A percentile compares a stretch with the other conserved stretches of the same genome.
Evolutionary conservation across 139 green algal genomes (phyloP).

Genomic region (Chlorella sp.): DNA sequence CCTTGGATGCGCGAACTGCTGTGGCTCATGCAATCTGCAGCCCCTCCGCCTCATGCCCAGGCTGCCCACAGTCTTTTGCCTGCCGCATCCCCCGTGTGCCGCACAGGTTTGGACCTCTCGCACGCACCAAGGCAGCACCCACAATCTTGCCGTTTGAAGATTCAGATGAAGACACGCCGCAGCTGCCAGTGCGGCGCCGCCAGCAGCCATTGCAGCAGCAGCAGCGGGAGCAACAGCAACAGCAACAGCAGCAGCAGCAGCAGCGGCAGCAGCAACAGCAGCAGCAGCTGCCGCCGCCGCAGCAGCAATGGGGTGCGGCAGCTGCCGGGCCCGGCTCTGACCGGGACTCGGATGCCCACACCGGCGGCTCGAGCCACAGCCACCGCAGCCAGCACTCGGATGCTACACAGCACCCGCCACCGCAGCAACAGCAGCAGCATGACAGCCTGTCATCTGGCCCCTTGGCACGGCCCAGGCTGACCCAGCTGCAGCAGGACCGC

Average conservation of each 20-base stretch:
- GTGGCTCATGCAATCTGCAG: too few species aligned
- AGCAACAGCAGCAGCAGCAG: slow-evolving; percentile 8
- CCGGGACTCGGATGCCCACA: too few species aligned
- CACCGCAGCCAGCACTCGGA: too few species aligned
- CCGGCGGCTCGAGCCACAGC: too few species aligned
- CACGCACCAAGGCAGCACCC: slow-evolving; percentile 1
- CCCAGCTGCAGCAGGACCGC: background rate
- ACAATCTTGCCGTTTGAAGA: background rate
- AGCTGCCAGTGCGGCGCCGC: background rate
- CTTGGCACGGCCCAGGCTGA: background rate
- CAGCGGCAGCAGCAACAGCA: background rate
- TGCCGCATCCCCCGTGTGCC: background rate
- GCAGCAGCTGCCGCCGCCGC: too few species aligned
- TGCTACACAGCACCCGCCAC: too few species aligned
- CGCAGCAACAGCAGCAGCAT: slow-evolving; percentile 10
- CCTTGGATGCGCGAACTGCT: too few species aligned
- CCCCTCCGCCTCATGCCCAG: background rate
- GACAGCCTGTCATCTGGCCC: background rate
- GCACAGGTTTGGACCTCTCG: slow-evolving; percentile 13
- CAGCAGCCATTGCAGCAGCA: background rate
- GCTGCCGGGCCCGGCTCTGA: background rate
- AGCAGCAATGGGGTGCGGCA: background rate
- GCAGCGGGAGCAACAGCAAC: background rate
- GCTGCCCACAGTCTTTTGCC: background rate
- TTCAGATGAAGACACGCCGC: background rate